Conservation (phyloP, 768 basidiomycete species). For the Steccherinum ochraceum region DNA sequence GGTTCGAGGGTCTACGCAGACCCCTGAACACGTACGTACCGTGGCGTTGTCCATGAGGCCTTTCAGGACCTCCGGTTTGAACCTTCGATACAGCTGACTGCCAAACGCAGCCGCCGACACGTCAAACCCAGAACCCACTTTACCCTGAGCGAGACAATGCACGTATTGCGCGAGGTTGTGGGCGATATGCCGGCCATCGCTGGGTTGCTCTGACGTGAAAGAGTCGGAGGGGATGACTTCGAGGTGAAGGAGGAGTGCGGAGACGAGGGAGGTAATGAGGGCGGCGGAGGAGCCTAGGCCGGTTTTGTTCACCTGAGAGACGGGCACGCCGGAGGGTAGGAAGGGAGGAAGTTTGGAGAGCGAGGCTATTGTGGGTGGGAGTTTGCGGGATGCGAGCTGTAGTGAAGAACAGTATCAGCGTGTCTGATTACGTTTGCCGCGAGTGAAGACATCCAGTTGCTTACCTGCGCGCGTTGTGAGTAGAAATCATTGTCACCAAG, state of each 20-base stretch:
- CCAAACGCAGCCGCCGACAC: slow-evolving; percentile 92
- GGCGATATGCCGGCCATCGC: slow-evolving; percentile 52
- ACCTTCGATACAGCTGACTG: slow-evolving; percentile 88
- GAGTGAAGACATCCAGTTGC: too few relatives aligned
- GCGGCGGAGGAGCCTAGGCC: slow-evolving; percentile 97
- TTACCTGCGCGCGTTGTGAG: slow-evolving; percentile 82
- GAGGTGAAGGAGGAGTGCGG: slow-evolving; percentile 76
- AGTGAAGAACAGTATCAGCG: background rate
- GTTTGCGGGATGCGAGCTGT: slow-evolving; percentile 57
- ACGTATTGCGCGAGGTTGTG: slow-evolving; percentile 94
- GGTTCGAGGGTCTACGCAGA: slow-evolving; percentile 20
- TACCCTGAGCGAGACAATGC: slow-evolving; percentile 96
- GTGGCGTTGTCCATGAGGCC: slow-evolving; percentile 53
- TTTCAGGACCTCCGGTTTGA: slow-evolving; percentile 65
- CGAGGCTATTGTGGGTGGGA: slow-evolving; percentile 59
- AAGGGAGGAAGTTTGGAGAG: slow-evolving; percentile 74
- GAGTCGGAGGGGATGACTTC: slow-evolving; percentile 48
- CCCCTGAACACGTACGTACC: slow-evolving; percentile 21
- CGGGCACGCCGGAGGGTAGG: slow-evolving; percentile 54
- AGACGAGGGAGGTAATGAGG: slow-evolving; percentile 90
- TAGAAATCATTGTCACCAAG: slow-evolving; percentile 98
- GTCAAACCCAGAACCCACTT: slow-evolving; percentile 97
- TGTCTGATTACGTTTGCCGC: background rate
- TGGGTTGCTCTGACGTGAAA: slow-evolving; percentile 30
- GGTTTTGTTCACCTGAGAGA: slow-evolving; percentile 92